phyloP scores from a whole-genome alignment of 352 stramenopile genomes.

The Phytophthora kernoviae region DNA sequence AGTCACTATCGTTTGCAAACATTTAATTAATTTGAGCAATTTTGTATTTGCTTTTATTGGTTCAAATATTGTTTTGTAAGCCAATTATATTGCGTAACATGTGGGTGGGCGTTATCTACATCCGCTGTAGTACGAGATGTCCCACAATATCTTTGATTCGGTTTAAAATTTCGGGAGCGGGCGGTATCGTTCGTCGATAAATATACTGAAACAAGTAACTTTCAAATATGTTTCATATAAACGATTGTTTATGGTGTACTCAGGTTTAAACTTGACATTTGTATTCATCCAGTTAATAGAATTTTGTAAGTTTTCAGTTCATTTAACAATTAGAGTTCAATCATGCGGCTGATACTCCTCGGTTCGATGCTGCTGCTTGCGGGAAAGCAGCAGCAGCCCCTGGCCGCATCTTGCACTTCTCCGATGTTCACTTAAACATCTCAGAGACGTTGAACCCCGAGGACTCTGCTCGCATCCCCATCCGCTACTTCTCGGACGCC shows the following conservation, averaged over 20 bases:
- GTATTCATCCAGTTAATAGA: too few species aligned
- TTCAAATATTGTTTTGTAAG: too few species aligned
- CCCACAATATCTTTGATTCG: background rate
- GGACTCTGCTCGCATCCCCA: slow-evolving; percentile 44
- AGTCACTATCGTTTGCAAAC: background rate
- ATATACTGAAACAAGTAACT: too few species aligned
- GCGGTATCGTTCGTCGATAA: background rate
- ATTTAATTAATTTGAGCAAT: background rate
- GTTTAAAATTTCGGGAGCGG: slow-evolving; percentile 1
- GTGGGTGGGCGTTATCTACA: too few species aligned
- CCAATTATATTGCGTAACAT: too few species aligned
- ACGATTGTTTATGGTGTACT: too few species aligned
- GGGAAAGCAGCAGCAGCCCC: slow-evolving; percentile 12
- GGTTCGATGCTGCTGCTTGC: slow-evolving; percentile 5
- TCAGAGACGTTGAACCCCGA: slow-evolving; percentile 42
- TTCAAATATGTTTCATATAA: too few species aligned
- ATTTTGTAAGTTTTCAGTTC: too few species aligned
- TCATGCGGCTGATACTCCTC: background rate
- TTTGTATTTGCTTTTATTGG: too few species aligned
- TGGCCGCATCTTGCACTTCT: slow-evolving; percentile 78
- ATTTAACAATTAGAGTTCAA: background rate
- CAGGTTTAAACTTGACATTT: too few species aligned
- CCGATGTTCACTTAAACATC: slow-evolving; percentile 86
- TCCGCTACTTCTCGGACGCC: slow-evolving; percentile 59
- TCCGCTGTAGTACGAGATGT: too few species aligned